Percentiles rank a stretch among this genome's conserved stretches.
These are phyloP conservation scores for Cryphonectria naterciae DNA, from an alignment of 2,329 filamentous ascomycete genomes.

Conservation along the genomic window DNA sequence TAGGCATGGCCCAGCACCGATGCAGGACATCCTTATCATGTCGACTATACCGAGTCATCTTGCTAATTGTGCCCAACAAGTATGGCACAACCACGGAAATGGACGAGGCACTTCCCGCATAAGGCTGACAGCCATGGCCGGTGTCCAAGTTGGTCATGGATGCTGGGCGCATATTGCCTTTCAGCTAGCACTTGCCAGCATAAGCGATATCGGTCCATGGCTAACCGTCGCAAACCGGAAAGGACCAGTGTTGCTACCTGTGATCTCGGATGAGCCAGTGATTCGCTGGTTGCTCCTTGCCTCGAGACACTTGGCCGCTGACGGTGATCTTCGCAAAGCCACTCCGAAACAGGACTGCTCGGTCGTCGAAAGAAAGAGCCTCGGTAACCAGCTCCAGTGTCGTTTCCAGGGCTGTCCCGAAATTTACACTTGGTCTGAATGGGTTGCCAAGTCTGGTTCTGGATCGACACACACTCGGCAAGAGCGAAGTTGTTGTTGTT, in stretches of 20 bases:
- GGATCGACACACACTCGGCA: neutral
- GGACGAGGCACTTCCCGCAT: neutral
- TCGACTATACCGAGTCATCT: neutral
- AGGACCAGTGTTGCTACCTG: neutral
- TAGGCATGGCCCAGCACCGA: constrained; percentile 7
- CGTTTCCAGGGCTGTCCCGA: neutral
- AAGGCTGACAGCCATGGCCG: constrained; percentile 10
- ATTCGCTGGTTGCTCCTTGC: neutral
- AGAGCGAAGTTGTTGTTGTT: too few species aligned
- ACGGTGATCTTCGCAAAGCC: constrained; percentile 1
- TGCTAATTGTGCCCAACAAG: neutral
- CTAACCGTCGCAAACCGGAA: neutral
- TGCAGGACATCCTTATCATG: constrained; percentile 7
- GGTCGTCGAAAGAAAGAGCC: neutral
- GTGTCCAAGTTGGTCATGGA: neutral
- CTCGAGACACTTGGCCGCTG: neutral
- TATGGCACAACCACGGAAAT: neutral
- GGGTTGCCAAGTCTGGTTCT: neutral
- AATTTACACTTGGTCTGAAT: neutral
- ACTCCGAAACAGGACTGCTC: constrained; percentile 12
- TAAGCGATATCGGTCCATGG: constrained; percentile 10
- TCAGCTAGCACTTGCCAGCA: constrained; percentile 4
- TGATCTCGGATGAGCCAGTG: neutral
- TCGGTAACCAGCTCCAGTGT: neutral
- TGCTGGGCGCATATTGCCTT: neutral